Base-by-base conservation (phyloP, 1,139 yeast genomes). In the Pichia sp. region DNA sequence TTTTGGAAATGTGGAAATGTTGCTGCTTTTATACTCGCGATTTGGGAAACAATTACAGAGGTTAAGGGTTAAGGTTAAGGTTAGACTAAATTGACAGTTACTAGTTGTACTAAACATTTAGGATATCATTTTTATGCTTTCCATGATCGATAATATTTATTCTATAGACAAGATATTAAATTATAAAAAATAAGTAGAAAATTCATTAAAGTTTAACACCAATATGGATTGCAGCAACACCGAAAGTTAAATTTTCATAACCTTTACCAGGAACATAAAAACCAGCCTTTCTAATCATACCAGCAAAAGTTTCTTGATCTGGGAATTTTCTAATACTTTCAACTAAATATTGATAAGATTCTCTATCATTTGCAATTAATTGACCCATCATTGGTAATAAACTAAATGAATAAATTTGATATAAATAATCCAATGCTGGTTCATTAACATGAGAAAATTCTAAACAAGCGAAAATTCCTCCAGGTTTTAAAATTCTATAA, bases 381-480 rank as follows among this genome's bases (percentile, higher is more conserved):
- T 95, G 97, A 50, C 99, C 99, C 86, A 95, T 84, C 62, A 93
- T 77, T 25, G 99, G 99, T 60, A 93, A 77, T 50, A 87, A 73
- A 50, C 89, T 86, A 68, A 87, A 87, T 16, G 96, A 87, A 77
- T 95, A 95, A 43, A 90, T 84, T 66, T 87, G 90, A 73, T 93
- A 93, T 34, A 83, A 73, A 55, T 81, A 74, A 65, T 87, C 93
- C 51, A 95, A 71, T 16, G 84, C 66, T 30, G 88, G 83, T 67
- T 89, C 87, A 53, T 87, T 87, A 54, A 95, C 97, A 67, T 90
- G 93, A 54, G 96, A 85, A 66, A 93, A 93, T 69, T 93, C 99
- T 56, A 93, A 77, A 70, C 98, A 91, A 42, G 96, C 96, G 68
- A 93, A 95, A 49, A 95, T 88, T 64, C 99, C 99, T 65, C 99